phyloP scores from a whole-genome alignment of 257 asterid species.

The Scutellaria barbata region DNA sequence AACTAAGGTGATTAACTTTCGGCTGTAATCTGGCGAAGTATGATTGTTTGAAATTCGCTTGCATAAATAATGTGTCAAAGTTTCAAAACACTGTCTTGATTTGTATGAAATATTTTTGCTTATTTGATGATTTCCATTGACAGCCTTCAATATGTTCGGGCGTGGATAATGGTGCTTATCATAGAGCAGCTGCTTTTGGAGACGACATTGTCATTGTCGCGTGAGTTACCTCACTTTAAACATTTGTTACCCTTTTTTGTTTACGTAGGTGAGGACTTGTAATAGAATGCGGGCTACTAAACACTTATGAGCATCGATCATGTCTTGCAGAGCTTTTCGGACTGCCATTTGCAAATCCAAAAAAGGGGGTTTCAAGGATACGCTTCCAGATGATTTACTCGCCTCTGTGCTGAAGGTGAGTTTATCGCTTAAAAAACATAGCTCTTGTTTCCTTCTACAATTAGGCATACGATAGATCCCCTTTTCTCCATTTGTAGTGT shows the following conservation, averaged over 20 bases:
- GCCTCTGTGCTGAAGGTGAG: slow-evolving; percentile 87
- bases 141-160: slow-evolving; percentile 68
- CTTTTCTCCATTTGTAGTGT: not conserved
- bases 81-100: not conserved
- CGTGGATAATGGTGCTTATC: slow-evolving; percentile 53
- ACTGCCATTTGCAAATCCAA: slow-evolving; percentile 86
- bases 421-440: not conserved
- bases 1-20: not conserved
- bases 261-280: slow-evolving; percentile 9
- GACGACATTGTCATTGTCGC: slow-evolving; percentile 92
- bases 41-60: too few relatives aligned
- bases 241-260: not conserved
- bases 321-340: slow-evolving; percentile 67
- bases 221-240: slow-evolving; percentile 54
- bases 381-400: slow-evolving; percentile 88
- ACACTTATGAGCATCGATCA: not conserved
- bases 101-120: not conserved
- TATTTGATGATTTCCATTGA: slow-evolving; percentile 26
- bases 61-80: too few relatives aligned
- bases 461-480: not conserved
- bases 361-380: slow-evolving; percentile 90
- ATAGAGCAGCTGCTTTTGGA: slow-evolving; percentile 61
- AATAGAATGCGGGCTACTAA: not conserved
- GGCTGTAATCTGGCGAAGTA: too few relatives aligned
- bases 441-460: not conserved